Base-by-base conservation (phyloP, 495 filamentous ascomycete genomes). In the Ramalina peruviana region DNA sequence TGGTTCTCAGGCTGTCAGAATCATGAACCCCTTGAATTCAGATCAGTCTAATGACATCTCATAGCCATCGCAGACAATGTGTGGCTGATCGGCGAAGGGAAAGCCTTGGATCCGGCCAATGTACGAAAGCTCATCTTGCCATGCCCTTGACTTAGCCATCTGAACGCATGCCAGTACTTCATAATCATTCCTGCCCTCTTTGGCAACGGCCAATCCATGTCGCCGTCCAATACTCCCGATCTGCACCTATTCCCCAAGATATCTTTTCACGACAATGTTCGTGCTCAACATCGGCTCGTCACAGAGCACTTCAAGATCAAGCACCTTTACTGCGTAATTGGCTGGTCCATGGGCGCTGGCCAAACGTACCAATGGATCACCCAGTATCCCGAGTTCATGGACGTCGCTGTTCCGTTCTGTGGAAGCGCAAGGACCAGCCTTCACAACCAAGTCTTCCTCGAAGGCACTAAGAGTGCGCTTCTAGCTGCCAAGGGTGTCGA, bases 371-470 rank as follows among this genome's bases (percentile, higher is more conserved):
- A 86, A 54, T 87, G 82, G 83, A 78, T 75, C 13, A 81, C 79
- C 0, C 78, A 80, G 56, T 86, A 78, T 58, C 82, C 83, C 0
- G 77, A 78, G 16, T 83, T 85, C 56, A 76, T 80, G 70, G 80
- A 85, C 47, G 51, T 82, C 15, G 68, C 69, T 0, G 69, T 81
- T 1, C 83, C 83, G 1, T 83, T 86, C 49, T 86, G 83, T 58
- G 77, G 79, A 13, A 70, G 75, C 13, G 81, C 82, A 1, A 79
- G 72, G 61, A 84, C 79, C 1, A 76, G 78, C 9, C 52, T 83
- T 49, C 83, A 86, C 44, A 87, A 86, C 50, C 68, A 84, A 52
- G 82, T 85, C 4, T 83, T 86, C 53, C 60, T 87, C 4, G 83
- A 86, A 53, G 82, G 83, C 1, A 78, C 84, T 2, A 87, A 85